A percentile compares a stretch with the other conserved stretches of the same genome.
Evolutionary conservation across 1,139 yeast genomes (phyloP).

Genomic region (Geotrichum europaeum): DNA sequence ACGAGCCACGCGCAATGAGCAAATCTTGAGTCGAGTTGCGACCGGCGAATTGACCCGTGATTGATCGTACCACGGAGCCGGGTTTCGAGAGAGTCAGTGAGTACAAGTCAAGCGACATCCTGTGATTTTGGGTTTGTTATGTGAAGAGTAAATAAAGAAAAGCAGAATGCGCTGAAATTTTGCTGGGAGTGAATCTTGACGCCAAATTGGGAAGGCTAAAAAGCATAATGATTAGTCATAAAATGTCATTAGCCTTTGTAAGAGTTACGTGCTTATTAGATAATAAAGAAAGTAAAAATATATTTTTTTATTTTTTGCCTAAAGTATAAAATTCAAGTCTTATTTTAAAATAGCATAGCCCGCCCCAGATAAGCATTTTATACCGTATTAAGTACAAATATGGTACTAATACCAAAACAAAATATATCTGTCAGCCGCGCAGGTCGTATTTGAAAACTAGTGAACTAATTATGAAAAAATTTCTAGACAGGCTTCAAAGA

Average conservation of each 20-base stretch:
- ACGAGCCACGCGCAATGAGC: constrained; percentile 51
- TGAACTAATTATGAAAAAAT: too few relatives aligned
- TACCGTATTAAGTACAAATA: too few relatives aligned
- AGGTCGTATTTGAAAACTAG: too few relatives aligned
- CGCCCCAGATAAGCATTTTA: too few relatives aligned
- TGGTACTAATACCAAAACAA: too few relatives aligned
- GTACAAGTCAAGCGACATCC: constrained; percentile 48
- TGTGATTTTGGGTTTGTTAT: neutral
- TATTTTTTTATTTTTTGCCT: neutral
- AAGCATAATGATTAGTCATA: neutral
- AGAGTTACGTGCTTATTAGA: neutral
- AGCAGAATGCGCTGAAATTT: neutral
- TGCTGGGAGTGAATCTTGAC: neutral
- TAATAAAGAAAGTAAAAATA: neutral
- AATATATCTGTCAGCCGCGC: too few relatives aligned
- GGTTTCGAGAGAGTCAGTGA: constrained; percentile 61
- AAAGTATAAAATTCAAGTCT: neutral
- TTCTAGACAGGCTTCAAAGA: too few relatives aligned
- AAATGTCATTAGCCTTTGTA: neutral
- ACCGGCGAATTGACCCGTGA: constrained; percentile 66
- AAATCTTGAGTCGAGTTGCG: constrained; percentile 53
- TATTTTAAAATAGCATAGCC: too few relatives aligned
- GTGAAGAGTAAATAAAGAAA: neutral
- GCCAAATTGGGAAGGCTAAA: neutral
- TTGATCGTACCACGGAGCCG: constrained; percentile 46